Evolutionary conservation across 2,329 filamentous ascomycete genomes (phyloP), one percentile per base, ranked within the genome.

Genomic region (Aspergillus sp.): DNA sequence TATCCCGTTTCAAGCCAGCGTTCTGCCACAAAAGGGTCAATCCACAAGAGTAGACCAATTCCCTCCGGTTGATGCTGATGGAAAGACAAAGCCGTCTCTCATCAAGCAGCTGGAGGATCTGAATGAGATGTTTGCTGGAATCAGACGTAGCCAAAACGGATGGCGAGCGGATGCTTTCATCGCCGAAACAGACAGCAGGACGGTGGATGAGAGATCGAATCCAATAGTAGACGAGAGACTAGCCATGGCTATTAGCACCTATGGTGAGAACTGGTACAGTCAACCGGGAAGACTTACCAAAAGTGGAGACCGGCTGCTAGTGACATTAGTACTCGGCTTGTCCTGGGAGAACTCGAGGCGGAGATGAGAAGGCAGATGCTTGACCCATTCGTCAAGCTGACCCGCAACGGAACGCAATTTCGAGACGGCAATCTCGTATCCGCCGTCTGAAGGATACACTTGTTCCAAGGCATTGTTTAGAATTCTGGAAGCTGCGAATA

Each of bases 151-250:
- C 82, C 51, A 97, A 81, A 38, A 94, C 76, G 5, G 91, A 90
- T 0, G 90, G 82, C 1, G 88, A 90, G 35, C 87, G 85, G 65
- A 88, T 87, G 52, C 81, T 78, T 8, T 89, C 88, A 32, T 93
- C 79, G 41, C 81, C 86, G 17, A 91, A 93, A 53, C 89, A 90
- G 52, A 96, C 83, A n/a, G 88, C 88, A 10, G 94, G 94, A 17
- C 93, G 88, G 73, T 94, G 89, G 55, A 97, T 93, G 54, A 97
- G 79, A 19, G 85, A 87, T 50, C 90, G 88, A 53, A 91, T 89
- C 70, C 93, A 95, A 69, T 97, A 92, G 70, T 94, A 96, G 1
- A 87, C 85, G 62, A 97, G 79, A 50, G 93, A 93, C 88, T 94
- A 40, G 1, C 43, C 4, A 17, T 41, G 51, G 71, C 60, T 69